Base-by-base conservation (phyloP, 2,329 filamentous ascomycete species). In the Thielaviopsis punctulata region DNA sequence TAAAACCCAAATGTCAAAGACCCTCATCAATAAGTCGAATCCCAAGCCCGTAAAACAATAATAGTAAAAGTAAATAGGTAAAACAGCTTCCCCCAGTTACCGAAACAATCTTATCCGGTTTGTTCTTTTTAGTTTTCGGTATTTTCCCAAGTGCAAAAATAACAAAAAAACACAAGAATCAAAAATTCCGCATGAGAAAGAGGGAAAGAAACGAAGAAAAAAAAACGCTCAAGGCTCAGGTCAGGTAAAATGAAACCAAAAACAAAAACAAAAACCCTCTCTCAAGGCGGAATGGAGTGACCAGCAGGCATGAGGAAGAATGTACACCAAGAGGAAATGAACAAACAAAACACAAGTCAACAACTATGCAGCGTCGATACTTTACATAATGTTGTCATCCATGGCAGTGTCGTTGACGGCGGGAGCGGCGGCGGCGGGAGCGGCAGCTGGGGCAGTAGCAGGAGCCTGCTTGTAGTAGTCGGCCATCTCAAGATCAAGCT, bases 401-500 rank as follows among this genome's bases (percentile, higher is more conserved):
- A 82, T 82, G n/a, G 73, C 63, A 39, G 75, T 77, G 60, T 81
- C 78, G 46, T 71, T 76, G 52, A 64, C 69, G 52, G 63, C 58
- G 50, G 67, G 70, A 55, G 68, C 71, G 55, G 69, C 69, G 49
- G 66, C 68, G 52, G 68, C 65, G 45, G 69, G 64, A 51, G 69
- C 60, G 55, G 73, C 70, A 56, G 70, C 70, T 25, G 69, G 72
- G 49, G 68, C 55, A 58, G 68, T 63, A 30, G 61, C 60, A 55
- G 68, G 65, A 41, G 66, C 66, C 24, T 66, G 61, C 51, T 74
- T 79, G 64, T 93, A 96, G 71, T 98, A 98, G 67, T 96, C 92
- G 19, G 80, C 82, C 92, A 98, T 98, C 67, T 98, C 92, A 4
- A 86, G 88, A 65, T 98, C 92, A 23, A 98, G 80, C 70, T 98